Base-by-base conservation (phyloP, 352 stramenopile species). In the Pythium rhizo-oryzae region DNA sequence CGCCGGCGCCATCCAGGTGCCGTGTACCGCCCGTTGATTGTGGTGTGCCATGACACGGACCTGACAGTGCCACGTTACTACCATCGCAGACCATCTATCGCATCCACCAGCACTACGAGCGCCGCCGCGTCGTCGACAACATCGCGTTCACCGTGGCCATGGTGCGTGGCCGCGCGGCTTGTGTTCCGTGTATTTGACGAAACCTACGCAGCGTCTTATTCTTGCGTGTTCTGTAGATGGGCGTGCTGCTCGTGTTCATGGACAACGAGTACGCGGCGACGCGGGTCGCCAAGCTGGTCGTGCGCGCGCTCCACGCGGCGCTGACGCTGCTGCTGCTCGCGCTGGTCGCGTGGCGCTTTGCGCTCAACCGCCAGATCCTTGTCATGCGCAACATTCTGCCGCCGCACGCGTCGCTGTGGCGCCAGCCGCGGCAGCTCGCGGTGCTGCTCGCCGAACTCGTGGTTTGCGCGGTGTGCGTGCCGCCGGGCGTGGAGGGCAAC, bases 31-130 rank as follows among this genome's bases (percentile, higher is more conserved):
- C 28, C 28, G 2, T 2, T 33, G 28, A 6, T 8, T 43, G 51
- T 21, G 2, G 41, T 1, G 13, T 58, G 8, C 25, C 25, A 15
- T 58, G 28, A 6, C 28, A 33, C 3, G 28, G 6, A 6, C 2
- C 28, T 33, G 28, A 33, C 28, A 33, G 2, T 33, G 28, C 28
- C 28, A 33, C 6, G 28, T 33, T 33, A 33, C 41, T 19, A 4
- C 19, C 6, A 43, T 43, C 18, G 25, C 15, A 90, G 80, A 85
- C 84, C 7, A 83, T 92, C 39, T 92, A 83, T 49, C 71, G 70
- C 23, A 76, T 92, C 15, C 81, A 92, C 65, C 70, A 79, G 65
- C 72, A 77, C 52, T 92, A 91, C 30, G 80, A 94, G 18, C 76
- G 72, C 18, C 84, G 82, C 7, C 82, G 87, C n/a, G 21, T 60